Evolutionary conservation across 139 green algal species (phyloP).

Genomic region (Tetraselmis striata): DNA sequence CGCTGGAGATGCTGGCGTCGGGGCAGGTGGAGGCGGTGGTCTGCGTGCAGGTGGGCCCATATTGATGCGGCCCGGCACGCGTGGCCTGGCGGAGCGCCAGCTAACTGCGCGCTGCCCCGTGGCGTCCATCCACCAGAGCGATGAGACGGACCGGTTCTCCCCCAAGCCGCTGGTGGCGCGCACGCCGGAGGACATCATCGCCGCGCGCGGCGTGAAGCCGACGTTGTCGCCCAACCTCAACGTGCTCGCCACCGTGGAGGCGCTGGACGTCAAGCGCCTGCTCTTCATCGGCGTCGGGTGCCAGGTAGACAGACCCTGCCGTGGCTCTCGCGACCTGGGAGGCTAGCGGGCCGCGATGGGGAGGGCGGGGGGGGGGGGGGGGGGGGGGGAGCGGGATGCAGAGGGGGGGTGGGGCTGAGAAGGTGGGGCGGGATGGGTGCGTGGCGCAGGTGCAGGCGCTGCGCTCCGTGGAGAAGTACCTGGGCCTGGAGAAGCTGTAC

Average conservation of each 20-base stretch:
- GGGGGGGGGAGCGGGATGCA: too few relatives aligned
- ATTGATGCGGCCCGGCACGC: background rate
- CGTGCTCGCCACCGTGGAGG: constrained; percentile 89
- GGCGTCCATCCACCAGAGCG: too few relatives aligned
- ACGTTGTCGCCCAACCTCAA: constrained; percentile 85
- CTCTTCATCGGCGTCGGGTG: constrained; percentile 95
- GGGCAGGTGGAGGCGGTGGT: constrained; percentile 91
- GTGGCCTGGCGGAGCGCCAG: too few relatives aligned
- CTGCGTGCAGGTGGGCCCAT: constrained; percentile 72
- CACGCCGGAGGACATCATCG: constrained; percentile 79
- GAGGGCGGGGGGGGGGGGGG: too few relatives aligned
- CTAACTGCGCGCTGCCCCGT: too few relatives aligned
- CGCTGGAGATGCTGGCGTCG: constrained; percentile 43
- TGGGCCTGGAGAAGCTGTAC: constrained; percentile 89
- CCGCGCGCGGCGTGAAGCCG: constrained; percentile 87
- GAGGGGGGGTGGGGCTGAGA: background rate
- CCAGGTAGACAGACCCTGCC: constrained; percentile 43
- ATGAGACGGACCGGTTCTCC: constrained; percentile 74
- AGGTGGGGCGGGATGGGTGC: background rate
- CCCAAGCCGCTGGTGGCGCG: constrained; percentile 77
- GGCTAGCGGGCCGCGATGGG: too few relatives aligned
- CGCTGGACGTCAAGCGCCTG: constrained; percentile 66
- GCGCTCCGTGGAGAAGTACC: constrained; percentile 76
- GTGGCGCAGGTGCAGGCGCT: constrained; percentile 81
- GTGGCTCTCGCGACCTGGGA: too few relatives aligned